Evolutionary conservation across 2,329 filamentous ascomycete species (phyloP).

Genomic region (Alternaria arborescens): DNA sequence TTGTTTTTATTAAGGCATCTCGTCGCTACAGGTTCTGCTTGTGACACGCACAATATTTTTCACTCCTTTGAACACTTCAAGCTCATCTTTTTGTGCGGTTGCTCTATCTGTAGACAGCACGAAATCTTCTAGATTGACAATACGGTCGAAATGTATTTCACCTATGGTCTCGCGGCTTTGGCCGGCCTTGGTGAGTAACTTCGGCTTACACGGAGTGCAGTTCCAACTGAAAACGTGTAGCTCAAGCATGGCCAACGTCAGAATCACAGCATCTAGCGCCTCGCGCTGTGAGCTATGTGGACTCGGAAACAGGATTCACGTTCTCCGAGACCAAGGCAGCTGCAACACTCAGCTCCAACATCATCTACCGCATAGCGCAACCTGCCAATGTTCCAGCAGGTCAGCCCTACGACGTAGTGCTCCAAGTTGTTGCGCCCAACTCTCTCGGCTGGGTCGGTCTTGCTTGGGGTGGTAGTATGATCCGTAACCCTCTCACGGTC

Average conservation of each 20-base stretch:
- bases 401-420: constrained; percentile 36
- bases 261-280: constrained; percentile 9
- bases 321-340: constrained; percentile 45
- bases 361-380: constrained; percentile 42
- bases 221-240: constrained; percentile 15
- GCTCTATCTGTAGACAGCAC: not conserved
- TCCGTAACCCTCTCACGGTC: constrained; percentile 43
- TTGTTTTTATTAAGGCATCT: constrained; percentile 34
- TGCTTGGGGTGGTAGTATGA: constrained; percentile 44
- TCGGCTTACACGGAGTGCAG: not conserved
- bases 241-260: constrained; percentile 25
- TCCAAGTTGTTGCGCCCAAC: constrained; percentile 40
- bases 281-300: constrained; percentile 29
- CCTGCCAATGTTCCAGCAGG: constrained; percentile 30
- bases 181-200: constrained; percentile 29
- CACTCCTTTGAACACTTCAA: too few relatives aligned
- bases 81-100: not conserved
- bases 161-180: constrained; percentile 28
- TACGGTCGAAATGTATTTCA: constrained; percentile 32
- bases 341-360: constrained; percentile 35
- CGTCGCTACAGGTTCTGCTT: constrained; percentile 23
- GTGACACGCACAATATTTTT: constrained; percentile 15
- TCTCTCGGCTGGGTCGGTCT: constrained; percentile 42
- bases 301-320: constrained; percentile 46
- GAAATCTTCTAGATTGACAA: not conserved